A percentile compares a stretch with the other conserved stretches of the same genome.
phyloP scores from a whole-genome alignment of 345 rosid genomes.

The Arabidopsis suecica region DNA sequence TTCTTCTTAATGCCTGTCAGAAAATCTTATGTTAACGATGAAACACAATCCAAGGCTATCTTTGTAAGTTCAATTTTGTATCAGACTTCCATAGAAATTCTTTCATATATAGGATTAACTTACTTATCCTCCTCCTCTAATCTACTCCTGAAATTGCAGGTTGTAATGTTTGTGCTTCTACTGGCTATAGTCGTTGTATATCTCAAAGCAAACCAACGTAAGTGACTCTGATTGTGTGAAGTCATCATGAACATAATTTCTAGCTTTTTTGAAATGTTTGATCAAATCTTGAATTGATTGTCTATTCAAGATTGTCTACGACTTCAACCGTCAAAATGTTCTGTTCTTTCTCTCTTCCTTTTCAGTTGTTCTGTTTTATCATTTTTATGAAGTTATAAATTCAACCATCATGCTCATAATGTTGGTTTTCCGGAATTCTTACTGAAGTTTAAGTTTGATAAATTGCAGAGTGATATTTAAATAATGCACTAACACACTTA shows the following conservation, averaged over 20 bases:
- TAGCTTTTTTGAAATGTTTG: neutral
- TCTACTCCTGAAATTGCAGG: constrained; percentile 46
- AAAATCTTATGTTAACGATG: constrained; percentile 54
- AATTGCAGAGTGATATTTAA: neutral
- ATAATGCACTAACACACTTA: neutral
- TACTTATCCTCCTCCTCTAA: neutral
- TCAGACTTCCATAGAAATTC: neutral
- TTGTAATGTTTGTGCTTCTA: constrained; percentile 45
- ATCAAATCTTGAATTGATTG: constrained; percentile 4
- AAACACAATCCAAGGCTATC: constrained; percentile 33
- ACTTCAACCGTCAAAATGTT: neutral
- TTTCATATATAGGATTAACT: neutral
- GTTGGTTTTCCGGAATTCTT: neutral
- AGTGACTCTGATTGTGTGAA: neutral
- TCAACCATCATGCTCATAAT: neutral
- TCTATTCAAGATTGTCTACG: neutral
- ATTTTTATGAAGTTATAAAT: neutral
- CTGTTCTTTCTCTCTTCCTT: neutral
- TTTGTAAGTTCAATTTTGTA: constrained; percentile 21
- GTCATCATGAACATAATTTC: neutral
- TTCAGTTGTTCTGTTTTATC: neutral
- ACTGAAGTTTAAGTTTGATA: neutral
- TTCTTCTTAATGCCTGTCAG: constrained; percentile 45
- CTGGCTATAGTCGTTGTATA: constrained; percentile 51
- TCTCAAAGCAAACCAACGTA: constrained; percentile 38